Evolutionary conservation across 148 eudicot species (phyloP).

Genomic region (Silene conica): DNA sequence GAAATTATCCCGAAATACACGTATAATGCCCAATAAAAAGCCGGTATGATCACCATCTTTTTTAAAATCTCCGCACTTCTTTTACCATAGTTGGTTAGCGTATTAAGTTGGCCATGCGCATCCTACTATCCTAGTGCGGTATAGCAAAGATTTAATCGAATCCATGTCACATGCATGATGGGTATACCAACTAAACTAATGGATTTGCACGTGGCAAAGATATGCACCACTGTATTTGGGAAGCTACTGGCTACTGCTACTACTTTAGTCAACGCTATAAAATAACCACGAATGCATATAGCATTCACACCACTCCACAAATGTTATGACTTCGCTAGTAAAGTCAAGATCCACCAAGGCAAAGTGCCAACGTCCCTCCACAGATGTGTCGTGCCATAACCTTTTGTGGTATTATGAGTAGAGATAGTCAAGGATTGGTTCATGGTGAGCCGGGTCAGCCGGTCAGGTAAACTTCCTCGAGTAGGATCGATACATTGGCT

Average conservation of each 20-base stretch:
- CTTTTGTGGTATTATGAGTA: background rate
- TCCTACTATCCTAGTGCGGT: background rate
- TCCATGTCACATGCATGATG: constrained; percentile 8
- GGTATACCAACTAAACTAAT: constrained; percentile 1
- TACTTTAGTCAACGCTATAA: background rate
- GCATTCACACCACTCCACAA: background rate
- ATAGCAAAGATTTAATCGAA: background rate
- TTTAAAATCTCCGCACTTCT: background rate
- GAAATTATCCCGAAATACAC: too few relatives aligned
- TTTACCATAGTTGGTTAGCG: background rate
- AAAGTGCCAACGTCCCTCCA: background rate
- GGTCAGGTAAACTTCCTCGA: background rate
- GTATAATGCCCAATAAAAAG: background rate
- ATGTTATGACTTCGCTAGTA: background rate
- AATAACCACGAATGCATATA: background rate
- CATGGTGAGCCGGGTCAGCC: background rate
- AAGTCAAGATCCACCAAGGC: background rate
- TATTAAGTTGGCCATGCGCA: background rate
- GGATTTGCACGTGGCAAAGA: constrained; percentile 1
- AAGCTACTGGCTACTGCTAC: background rate
- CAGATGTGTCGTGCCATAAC: background rate
- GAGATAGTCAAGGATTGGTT: background rate
- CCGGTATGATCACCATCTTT: background rate
- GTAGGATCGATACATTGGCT: too few relatives aligned
- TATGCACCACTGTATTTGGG: background rate